phyloP scores from a whole-genome alignment of 164 flowering plant genomes.

The Umbellularia californica region DNA sequence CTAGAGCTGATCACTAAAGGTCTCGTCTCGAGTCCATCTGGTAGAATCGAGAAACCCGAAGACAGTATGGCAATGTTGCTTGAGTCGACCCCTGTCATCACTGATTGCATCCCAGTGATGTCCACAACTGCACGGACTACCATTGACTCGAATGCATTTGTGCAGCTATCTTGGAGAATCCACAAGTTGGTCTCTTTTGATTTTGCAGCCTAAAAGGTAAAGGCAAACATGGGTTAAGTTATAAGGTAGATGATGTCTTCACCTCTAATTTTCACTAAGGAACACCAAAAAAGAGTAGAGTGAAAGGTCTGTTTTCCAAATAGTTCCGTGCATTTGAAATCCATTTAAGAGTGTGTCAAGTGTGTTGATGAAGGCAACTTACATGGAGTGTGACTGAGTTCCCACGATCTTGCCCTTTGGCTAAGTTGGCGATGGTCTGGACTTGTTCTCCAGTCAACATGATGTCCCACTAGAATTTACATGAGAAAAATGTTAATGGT shows the following conservation, averaged over 20 bases:
- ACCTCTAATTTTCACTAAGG: too few relatives aligned
- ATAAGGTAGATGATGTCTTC: too few relatives aligned
- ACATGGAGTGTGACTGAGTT: slow-evolving; percentile 82
- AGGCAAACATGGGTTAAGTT: neutral
- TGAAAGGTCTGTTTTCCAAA: too few relatives aligned
- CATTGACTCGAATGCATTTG: slow-evolving; percentile 76
- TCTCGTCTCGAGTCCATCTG: slow-evolving; percentile 79
- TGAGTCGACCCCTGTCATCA: slow-evolving; percentile 84
- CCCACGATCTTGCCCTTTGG: slow-evolving; percentile 92
- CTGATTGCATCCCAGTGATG: slow-evolving; percentile 65
- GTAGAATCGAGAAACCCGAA: slow-evolving; percentile 88
- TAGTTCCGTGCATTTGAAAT: neutral
- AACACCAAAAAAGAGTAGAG: too few relatives aligned
- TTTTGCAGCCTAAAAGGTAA: slow-evolving; percentile 46
- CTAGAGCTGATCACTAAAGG: slow-evolving; percentile 70
- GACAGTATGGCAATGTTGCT: slow-evolving; percentile 67
- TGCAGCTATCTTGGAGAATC: slow-evolving; percentile 84
- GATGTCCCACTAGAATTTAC: slow-evolving; percentile 70
- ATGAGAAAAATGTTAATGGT: neutral
- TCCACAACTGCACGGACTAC: slow-evolving; percentile 82
- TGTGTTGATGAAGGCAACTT: slow-evolving; percentile 11
- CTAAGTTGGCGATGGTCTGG: slow-evolving; percentile 63
- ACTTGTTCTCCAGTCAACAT: slow-evolving; percentile 60
- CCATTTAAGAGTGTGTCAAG: neutral
- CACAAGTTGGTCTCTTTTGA: slow-evolving; percentile 65